Conservation (phyloP, 495 filamentous ascomycete genomes). For the Podospora conica region DNA sequence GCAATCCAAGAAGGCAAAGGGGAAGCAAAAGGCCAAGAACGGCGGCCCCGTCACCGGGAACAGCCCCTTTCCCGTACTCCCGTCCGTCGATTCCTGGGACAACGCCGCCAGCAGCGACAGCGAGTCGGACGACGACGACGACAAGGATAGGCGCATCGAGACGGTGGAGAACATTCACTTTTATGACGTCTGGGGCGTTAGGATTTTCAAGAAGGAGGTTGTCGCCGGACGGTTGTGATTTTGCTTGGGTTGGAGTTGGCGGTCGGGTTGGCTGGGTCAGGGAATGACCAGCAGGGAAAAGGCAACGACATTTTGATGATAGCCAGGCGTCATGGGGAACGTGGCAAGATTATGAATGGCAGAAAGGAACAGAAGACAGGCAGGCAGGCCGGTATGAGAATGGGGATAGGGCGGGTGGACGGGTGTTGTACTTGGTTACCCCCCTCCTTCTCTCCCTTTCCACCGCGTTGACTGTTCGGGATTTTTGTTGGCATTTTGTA, state of each 20-base stretch:
- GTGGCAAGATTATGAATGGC: neutral
- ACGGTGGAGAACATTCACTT: constrained; percentile 36
- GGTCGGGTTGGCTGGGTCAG: neutral
- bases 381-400: too few relatives aligned
- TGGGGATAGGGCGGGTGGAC: too few relatives aligned
- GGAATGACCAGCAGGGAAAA: neutral
- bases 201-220: constrained; percentile 49
- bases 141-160: constrained; percentile 24
- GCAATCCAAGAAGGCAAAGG: constrained; percentile 20
- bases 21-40: constrained; percentile 25
- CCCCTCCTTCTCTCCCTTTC: neutral
- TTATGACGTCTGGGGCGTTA: constrained; percentile 41
- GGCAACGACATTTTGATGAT: neutral
- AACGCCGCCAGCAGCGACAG: constrained; percentile 25
- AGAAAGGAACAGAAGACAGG: neutral
- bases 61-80: constrained; percentile 18
- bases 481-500: neutral
- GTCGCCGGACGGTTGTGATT: constrained; percentile 32
- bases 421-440: neutral
- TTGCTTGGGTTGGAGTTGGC: neutral
- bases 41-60: neutral
- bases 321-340: neutral
- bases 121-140: constrained; percentile 24
- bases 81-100: constrained; percentile 20
- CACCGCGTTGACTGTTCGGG: neutral